Evolutionary conservation across 2,329 filamentous ascomycete genomes (phyloP).

Genomic region (Phialophora chinensis): DNA sequence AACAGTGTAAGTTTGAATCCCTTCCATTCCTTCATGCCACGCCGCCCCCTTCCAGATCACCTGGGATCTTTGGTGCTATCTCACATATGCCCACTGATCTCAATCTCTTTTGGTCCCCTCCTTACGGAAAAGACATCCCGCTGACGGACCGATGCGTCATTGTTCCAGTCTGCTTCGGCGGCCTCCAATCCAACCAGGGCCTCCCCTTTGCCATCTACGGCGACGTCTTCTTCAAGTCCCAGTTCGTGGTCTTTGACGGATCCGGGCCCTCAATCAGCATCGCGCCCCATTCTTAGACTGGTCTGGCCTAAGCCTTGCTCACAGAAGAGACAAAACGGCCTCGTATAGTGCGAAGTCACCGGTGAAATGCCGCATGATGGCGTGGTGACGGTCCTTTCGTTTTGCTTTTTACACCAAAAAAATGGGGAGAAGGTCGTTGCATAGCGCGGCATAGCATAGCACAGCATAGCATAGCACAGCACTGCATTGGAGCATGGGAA

Average conservation of each 20-base stretch:
- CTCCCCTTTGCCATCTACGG: constrained; percentile 64
- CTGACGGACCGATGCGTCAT: not conserved
- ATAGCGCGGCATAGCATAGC: constrained; percentile 2
- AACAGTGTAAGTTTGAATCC: constrained; percentile 45
- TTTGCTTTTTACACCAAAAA: not conserved
- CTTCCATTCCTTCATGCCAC: not conserved
- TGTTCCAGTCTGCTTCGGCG: constrained; percentile 61
- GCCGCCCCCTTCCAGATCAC: not conserved
- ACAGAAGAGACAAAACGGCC: not conserved
- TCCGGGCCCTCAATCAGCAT: constrained; percentile 60
- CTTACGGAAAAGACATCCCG: not conserved
- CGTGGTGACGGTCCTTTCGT: not conserved
- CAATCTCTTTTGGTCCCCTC: not conserved
- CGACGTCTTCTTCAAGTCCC: constrained; percentile 65
- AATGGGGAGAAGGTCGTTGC: not conserved
- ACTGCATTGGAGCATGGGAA: not conserved
- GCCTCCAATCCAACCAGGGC: constrained; percentile 64
- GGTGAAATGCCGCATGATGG: not conserved
- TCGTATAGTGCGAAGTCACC: not conserved
- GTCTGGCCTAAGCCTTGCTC: not conserved
- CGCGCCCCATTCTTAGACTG: constrained; percentile 48
- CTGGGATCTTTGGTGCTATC: not conserved
- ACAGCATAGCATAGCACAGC: constrained; percentile 3
- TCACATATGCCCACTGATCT: not conserved
- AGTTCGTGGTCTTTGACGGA: constrained; percentile 66